Base-by-base conservation (phyloP, 306 rosid species). In the Gastrolobium bilobum region DNA sequence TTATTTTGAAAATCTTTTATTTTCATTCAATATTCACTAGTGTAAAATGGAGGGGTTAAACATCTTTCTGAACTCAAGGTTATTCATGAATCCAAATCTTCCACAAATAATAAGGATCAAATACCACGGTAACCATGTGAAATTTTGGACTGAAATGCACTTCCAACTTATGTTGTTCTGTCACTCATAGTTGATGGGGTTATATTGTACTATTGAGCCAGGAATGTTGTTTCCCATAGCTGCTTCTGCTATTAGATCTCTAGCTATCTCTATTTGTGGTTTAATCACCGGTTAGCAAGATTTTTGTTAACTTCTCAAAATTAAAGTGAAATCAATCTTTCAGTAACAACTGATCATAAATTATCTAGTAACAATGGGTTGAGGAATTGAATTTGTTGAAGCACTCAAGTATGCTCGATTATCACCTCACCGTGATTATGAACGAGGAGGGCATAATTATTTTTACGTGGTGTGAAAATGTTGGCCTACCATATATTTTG, bases 121-220 rank as follows among this genome's bases (percentile, higher is more conserved):
- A 29, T 38, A 6, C 20, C 26, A 13, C 3, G 7, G 14, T 33
- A 42, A 35, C 66, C 48, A 8, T 53, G 52, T 68, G 70, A 48
- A 37, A 37, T 20, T 68, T 47, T 79, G 77, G 15, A 46, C 70
- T 53, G 33, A 53, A 46, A 8, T 47, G 46, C 51, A 58, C 35
- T n/a, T 74, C 6, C 26, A 46, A 43, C 58, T 59, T 3, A 39
- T 43, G 53, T 66, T 15, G 30, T 30, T 57, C 30, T 26, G 44
- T 31, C 30, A 68, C 5, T 31, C 30, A 68, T 5, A 68, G 6
- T 9, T n/a, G 29, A 11, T 47, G 31, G 8, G 59, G 58, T 53
- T 30, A 10, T 67, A 67, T 5, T 44, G 20, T 5, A 20, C 26
- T 20, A 5, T 44, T 15, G 11, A 10, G 39, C 44, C 2, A 7